A percentile compares a stretch with the other conserved stretches of the same genome.
Evolutionary conservation across 441 rosid species (phyloP).

Genomic region (Erodium chrysanthum): DNA sequence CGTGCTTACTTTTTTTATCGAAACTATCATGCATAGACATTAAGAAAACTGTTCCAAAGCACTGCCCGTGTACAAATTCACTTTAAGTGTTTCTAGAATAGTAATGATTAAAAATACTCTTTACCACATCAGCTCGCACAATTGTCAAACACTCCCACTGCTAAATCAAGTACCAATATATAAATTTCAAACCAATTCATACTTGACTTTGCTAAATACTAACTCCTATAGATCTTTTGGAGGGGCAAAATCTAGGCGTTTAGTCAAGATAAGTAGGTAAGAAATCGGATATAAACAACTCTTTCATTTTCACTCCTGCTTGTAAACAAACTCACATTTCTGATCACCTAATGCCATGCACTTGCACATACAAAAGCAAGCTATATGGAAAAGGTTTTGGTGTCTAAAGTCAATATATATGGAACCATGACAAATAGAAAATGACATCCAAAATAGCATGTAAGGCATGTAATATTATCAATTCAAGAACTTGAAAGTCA

Average conservation of each 20-base stretch:
- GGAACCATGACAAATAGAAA: constrained; percentile 1
- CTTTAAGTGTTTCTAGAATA: background rate
- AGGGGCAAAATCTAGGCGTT: background rate
- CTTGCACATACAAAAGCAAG: too few species aligned
- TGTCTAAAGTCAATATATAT: constrained; percentile 6
- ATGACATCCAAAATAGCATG: background rate
- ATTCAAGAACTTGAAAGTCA: background rate
- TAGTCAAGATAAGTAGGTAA: constrained; percentile 19
- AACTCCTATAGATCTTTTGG: background rate
- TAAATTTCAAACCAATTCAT: background rate
- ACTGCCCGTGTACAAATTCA: background rate
- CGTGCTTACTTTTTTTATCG: background rate
- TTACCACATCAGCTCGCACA: background rate
- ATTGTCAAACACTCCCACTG: background rate
- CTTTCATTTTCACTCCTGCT: constrained; percentile 20
- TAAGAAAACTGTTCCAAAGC: background rate
- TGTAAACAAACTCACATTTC: constrained; percentile 11
- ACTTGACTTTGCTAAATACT: background rate
- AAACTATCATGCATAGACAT: constrained; percentile 9
- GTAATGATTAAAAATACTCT: constrained; percentile 7
- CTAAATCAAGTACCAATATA: constrained; percentile 1
- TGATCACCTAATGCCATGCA: background rate
- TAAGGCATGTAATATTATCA: background rate
- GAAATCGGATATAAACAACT: constrained; percentile 7
- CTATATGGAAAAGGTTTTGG: background rate